Evolutionary conservation across 2,329 filamentous ascomycete species (phyloP).

Genomic region (Diplodia seriata): DNA sequence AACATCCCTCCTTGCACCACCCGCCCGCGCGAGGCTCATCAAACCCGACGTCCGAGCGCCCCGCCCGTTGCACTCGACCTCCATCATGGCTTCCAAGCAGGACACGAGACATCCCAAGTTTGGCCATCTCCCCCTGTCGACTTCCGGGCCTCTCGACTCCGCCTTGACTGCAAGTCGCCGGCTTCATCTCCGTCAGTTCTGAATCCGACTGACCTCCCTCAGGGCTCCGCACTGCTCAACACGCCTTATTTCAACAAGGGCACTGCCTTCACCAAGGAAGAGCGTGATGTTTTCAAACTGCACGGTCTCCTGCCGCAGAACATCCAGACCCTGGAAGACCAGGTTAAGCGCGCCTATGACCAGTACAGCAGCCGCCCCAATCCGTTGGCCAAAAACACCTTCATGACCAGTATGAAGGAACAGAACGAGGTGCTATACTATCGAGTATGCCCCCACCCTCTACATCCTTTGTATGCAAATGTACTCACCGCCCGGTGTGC

Average conservation of each 20-base stretch:
- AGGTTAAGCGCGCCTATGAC: conserved; percentile 77
- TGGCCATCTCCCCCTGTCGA: conserved; percentile 50
- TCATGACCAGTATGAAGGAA: conserved; percentile 82
- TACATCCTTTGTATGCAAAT: too few species aligned
- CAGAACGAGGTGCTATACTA: conserved; percentile 87
- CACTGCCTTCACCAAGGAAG: conserved; percentile 74
- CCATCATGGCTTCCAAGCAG: conserved; percentile 17
- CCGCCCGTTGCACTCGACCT: conserved; percentile 8
- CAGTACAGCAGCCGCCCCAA: conserved; percentile 72
- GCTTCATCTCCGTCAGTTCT: not conserved
- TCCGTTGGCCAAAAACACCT: conserved; percentile 83
- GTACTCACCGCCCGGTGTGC: conserved; percentile 10
- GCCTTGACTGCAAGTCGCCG: conserved; percentile 45
- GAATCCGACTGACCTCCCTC: not conserved
- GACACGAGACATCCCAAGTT: conserved; percentile 40
- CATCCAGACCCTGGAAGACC: conserved; percentile 77
- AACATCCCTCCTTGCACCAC: not conserved
- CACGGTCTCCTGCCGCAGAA: conserved; percentile 75
- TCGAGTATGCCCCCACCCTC: conserved; percentile 57
- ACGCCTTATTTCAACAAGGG: conserved; percentile 82
- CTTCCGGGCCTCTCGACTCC: conserved; percentile 51
- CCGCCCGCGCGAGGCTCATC: conserved; percentile 1
- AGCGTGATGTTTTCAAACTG: conserved; percentile 73
- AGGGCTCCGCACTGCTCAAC: conserved; percentile 63
- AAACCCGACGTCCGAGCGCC: not conserved